Percentiles rank a stretch among this genome's conserved stretches.
Evolutionary conservation across 257 asterid genomes (phyloP).

Genomic region (Verbascum thapsus): DNA sequence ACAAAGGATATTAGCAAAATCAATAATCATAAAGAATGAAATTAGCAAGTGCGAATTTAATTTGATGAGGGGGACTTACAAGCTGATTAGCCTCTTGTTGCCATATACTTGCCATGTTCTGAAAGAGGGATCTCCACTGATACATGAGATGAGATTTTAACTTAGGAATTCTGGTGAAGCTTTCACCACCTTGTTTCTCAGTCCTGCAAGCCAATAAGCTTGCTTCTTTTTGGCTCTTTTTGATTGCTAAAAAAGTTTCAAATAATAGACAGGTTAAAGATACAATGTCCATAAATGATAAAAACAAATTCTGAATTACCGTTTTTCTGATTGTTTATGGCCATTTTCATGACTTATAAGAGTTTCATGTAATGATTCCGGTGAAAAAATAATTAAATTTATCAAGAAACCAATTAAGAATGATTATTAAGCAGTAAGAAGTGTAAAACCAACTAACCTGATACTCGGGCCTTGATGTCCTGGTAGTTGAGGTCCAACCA

Average conservation of each 20-base stretch:
- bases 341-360: too few relatives aligned
- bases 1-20: background rate
- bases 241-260: constrained; percentile 46
- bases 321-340: too few relatives aligned
- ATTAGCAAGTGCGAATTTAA: background rate
- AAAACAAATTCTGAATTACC: background rate
- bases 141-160: constrained; percentile 59
- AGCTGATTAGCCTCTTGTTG: constrained; percentile 64
- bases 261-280: constrained; percentile 13
- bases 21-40: background rate
- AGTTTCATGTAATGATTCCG: too few relatives aligned
- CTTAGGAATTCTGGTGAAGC: constrained; percentile 31
- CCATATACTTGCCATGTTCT: constrained; percentile 54
- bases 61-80: constrained; percentile 45
- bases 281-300: background rate
- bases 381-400: too few relatives aligned
- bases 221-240: constrained; percentile 78
- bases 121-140: constrained; percentile 83
- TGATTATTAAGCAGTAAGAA: background rate
- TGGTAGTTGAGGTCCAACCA: constrained; percentile 89
- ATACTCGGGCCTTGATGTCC: constrained; percentile 71
- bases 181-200: constrained; percentile 42
- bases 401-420: background rate
- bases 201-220: constrained; percentile 54
- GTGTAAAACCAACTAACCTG: constrained; percentile 48